A percentile compares a stretch with the other conserved stretches of the same genome.
Evolutionary conservation across 805 yeast genomes (phyloP).

Genomic region (Kregervanrija delftensis): DNA sequence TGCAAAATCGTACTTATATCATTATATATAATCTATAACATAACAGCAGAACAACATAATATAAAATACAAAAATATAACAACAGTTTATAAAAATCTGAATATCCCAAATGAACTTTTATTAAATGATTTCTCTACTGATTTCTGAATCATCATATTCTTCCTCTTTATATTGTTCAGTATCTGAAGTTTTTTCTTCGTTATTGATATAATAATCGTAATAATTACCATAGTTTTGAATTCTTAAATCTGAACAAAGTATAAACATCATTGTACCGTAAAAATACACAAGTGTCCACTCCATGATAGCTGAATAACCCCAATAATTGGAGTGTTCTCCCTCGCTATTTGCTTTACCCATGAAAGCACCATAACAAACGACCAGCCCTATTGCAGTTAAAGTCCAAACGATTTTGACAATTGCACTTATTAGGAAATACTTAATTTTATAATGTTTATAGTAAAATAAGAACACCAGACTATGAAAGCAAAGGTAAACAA

Average conservation of each 20-base stretch:
- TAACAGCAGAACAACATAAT: too few relatives aligned
- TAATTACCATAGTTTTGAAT: slow-evolving; percentile 13
- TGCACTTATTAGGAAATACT: slow-evolving; percentile 36
- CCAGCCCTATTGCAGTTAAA: slow-evolving; percentile 55
- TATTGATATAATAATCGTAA: slow-evolving; percentile 4
- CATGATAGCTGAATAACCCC: slow-evolving; percentile 52
- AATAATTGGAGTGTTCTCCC: slow-evolving; percentile 26
- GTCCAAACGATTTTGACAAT: slow-evolving; percentile 60
- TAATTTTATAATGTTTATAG: slow-evolving; percentile 16
- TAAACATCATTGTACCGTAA: slow-evolving; percentile 63
- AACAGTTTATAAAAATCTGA: too few relatives aligned
- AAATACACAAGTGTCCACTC: slow-evolving; percentile 89
- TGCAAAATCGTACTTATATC: too few relatives aligned
- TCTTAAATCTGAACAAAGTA: slow-evolving; percentile 60
- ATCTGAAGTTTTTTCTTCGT: slow-evolving; percentile 1
- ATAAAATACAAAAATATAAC: too few relatives aligned
- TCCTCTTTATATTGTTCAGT: background rate
- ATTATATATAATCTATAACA: too few relatives aligned
- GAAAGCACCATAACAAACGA: slow-evolving; percentile 53
- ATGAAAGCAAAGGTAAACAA: slow-evolving; percentile 36
- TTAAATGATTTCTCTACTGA: too few relatives aligned
- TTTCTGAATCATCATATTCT: slow-evolving; percentile 3
- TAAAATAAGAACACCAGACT: slow-evolving; percentile 11
- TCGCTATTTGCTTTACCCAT: slow-evolving; percentile 14
- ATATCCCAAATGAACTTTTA: too few relatives aligned